These are phyloP conservation scores for Panicum hallii DNA, from an alignment of 202 grass and related monocot genomes.

Conservation along the genomic window DNA sequence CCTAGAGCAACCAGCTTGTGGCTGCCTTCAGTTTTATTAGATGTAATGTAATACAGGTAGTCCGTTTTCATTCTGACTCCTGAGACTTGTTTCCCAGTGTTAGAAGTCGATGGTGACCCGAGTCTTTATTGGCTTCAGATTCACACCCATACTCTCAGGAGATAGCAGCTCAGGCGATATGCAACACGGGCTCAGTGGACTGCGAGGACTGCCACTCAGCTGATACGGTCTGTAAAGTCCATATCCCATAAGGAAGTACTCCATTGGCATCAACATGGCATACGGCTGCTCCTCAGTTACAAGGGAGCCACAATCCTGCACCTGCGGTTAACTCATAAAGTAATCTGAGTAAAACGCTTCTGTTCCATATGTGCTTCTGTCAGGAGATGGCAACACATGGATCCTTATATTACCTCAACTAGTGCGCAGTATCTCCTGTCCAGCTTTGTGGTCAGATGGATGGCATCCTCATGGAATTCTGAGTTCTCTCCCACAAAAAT, in stretches of 20 bases:
- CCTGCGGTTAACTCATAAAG: slow-evolving; percentile 45
- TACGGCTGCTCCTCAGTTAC: slow-evolving; percentile 86
- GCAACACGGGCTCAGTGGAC: slow-evolving; percentile 72
- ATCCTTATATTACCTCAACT: slow-evolving; percentile 66
- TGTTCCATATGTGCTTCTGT: neutral
- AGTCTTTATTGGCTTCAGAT: slow-evolving; percentile 92
- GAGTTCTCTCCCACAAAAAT: slow-evolving; percentile 80
- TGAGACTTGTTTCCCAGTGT: slow-evolving; percentile 13
- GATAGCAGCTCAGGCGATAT: slow-evolving; percentile 87
- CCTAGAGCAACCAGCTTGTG: neutral
- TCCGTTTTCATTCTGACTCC: neutral
- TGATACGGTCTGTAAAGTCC: slow-evolving; percentile 68
- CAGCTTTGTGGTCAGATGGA: slow-evolving; percentile 72
- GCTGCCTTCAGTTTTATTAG: neutral
- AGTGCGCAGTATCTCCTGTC: slow-evolving; percentile 68
- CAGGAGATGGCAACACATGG: neutral
- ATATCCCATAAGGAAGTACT: slow-evolving; percentile 87
- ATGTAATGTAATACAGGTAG: slow-evolving; percentile 2
- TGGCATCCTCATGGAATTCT: slow-evolving; percentile 68
- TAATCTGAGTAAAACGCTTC: neutral
- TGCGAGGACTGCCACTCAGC: slow-evolving; percentile 64
- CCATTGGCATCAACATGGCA: slow-evolving; percentile 80
- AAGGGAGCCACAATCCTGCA: slow-evolving; percentile 82
- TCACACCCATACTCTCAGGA: slow-evolving; percentile 86
- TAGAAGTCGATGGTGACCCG: slow-evolving; percentile 54